A percentile compares a stretch with the other conserved stretches of the same genome.
phyloP scores from a whole-genome alignment of 306 rosid species.

The Glycyrrhiza uralensis region DNA sequence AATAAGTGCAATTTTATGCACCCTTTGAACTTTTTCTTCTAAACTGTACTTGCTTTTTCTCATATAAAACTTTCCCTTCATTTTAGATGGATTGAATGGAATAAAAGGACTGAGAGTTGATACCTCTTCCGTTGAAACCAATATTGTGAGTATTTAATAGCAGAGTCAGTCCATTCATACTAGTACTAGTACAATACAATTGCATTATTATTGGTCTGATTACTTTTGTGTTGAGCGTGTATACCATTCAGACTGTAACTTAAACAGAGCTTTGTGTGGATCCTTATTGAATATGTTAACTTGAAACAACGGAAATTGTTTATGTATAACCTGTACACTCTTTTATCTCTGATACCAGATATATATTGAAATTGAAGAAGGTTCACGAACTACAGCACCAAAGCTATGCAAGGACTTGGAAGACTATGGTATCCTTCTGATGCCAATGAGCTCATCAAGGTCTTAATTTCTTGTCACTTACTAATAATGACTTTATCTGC shows the following conservation, averaged over 20 bases:
- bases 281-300: not conserved
- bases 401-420: conserved; percentile 51
- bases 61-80: not conserved
- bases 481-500: not conserved
- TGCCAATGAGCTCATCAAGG: conserved; percentile 57
- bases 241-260: not conserved
- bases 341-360: conserved; percentile 38
- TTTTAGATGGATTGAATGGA: conserved; percentile 56
- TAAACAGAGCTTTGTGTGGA: not conserved
- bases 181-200: not conserved
- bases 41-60: not conserved
- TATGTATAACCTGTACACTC: not conserved
- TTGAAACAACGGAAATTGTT: not conserved
- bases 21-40: not conserved
- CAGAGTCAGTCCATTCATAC: not conserved
- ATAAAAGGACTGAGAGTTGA: conserved; percentile 61
- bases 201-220: not conserved
- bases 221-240: too few species aligned
- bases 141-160: conserved; percentile 62
- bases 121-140: conserved; percentile 58
- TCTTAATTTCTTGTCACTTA: conserved; percentile 21
- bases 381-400: conserved; percentile 43
- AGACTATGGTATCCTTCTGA: conserved; percentile 55
- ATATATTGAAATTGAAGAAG: conserved; percentile 55
- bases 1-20: not conserved